Evolutionary conservation across 495 filamentous ascomycete species (phyloP), one percentile per base, ranked within the genome.

Genomic region (Xylaria cubensis): DNA sequence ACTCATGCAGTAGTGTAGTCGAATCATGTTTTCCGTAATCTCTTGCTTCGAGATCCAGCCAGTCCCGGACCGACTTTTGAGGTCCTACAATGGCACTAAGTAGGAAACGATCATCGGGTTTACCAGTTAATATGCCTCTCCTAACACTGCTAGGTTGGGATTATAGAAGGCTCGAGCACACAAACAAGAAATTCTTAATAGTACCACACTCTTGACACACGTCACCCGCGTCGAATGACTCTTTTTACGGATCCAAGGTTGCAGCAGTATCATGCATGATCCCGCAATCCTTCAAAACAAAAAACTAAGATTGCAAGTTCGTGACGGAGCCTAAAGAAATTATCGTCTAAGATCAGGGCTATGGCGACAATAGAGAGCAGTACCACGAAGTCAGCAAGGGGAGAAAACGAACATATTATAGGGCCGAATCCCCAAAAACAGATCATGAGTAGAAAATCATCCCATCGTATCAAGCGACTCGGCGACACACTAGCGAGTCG

Each of bases 41-140:
- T 64, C 62, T 64, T 24, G 48, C 64, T 24, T 39, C 24, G 44
- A 67, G 61, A 44, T 53, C 64, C 9, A 19, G 64, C 64, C 46
- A 48, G 4, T 15, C 44, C 21, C 32, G 64, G 64, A 53, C 64
- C 26, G 41, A 51, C 34, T 39, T 36, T 53, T 41, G 46, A 67
- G 46, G 46, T 48, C 64, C 3, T 67, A 67, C 12, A 13, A 29
- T 15, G 32, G 7, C 29, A 34, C 29, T 2, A 53, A 41, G 64
- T 4, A 41, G 48, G 64, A 44, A 53, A 21, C 24, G 44, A 67
- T 67, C 64, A 53, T 39, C 64, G 19, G 7, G 13, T 34, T 39
- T 48, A n/a, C 64, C 4, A 21, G 46, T 41, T 17, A 21, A 36
- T 24, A 39, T 32, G 15, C 64, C 48, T 53, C 53, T 24, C 1